Conservation (phyloP, 139 green algal genomes). For the Picochlorum sp. region DNA sequence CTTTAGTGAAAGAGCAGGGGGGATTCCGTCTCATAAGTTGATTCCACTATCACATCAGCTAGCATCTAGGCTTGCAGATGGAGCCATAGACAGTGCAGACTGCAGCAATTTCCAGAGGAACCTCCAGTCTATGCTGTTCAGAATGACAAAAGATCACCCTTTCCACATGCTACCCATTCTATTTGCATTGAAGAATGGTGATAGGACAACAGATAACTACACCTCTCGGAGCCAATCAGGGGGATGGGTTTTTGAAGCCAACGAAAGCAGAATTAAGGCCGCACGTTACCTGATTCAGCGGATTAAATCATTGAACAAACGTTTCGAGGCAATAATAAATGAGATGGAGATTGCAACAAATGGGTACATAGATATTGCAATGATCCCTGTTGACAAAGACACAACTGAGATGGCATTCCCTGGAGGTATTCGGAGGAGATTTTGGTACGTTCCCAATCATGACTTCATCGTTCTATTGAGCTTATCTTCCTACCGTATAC, state of each 20-base stretch:
- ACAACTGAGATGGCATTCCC: slow-evolving; percentile 26
- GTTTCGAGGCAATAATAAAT: slow-evolving; percentile 5
- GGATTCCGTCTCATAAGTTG: slow-evolving; percentile 77
- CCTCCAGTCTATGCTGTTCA: slow-evolving; percentile 40
- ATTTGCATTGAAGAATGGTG: slow-evolving; percentile 63
- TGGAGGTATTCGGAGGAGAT: slow-evolving; percentile 9
- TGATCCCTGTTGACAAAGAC: slow-evolving; percentile 15
- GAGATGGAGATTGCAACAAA: slow-evolving; percentile 53
- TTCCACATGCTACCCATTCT: slow-evolving; percentile 71
- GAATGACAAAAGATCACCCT: slow-evolving; percentile 68
- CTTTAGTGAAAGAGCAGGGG: slow-evolving; percentile 15
- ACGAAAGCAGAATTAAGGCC: slow-evolving; percentile 28
- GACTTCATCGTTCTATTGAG: no score
- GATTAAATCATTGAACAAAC: background rate
- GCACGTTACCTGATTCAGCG: slow-evolving; percentile 22
- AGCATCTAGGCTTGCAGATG: slow-evolving; percentile 6
- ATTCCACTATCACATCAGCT: slow-evolving; percentile 76
- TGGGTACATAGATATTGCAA: slow-evolving; percentile 69
- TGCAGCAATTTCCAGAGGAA: slow-evolving; percentile 27
- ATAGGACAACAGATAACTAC: slow-evolving; percentile 19
- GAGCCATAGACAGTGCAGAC: background rate
- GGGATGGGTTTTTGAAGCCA: slow-evolving; percentile 6
- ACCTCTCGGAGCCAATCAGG: background rate
- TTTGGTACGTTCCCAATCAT: background rate
- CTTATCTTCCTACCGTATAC: background rate